Evolutionary conservation across 1,284 basidiomycete species (phyloP).

Genomic region (Nidula niveotomentosa): DNA sequence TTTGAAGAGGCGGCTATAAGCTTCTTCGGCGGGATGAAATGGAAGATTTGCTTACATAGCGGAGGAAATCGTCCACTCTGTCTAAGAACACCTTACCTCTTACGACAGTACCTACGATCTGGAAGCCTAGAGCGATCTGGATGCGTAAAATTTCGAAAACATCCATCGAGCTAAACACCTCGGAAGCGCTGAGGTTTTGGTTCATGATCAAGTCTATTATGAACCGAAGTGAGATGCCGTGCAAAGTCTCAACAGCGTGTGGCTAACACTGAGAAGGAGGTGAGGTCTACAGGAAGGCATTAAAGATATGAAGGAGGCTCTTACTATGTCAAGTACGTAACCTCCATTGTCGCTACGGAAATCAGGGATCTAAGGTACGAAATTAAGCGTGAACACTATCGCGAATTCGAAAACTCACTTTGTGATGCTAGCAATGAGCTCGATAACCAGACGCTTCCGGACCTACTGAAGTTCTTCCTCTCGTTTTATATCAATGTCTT

Average conservation of each 20-base stretch:
- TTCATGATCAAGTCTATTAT: constrained; percentile 37
- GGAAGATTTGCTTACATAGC: not conserved
- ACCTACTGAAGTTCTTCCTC: constrained; percentile 40
- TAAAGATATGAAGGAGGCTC: not conserved
- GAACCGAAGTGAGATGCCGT: not conserved
- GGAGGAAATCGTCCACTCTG: not conserved
- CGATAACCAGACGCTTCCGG: not conserved
- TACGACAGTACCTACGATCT: constrained; percentile 9
- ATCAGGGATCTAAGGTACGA: not conserved
- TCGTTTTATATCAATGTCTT: constrained; percentile 48
- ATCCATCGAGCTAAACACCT: constrained; percentile 41
- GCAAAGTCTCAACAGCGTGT: not conserved
- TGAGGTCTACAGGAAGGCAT: not conserved
- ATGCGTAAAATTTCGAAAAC: constrained; percentile 44
- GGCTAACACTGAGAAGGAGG: not conserved
- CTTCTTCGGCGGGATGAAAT: not conserved
- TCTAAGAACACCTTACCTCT: constrained; percentile 11
- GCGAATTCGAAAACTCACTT: too few relatives aligned
- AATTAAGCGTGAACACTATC: not conserved
- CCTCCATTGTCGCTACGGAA: not conserved
- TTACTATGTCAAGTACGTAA: not conserved
- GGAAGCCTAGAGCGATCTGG: constrained; percentile 27
- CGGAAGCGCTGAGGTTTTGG: constrained; percentile 32
- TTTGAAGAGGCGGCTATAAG: not conserved
- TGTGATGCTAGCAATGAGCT: too few relatives aligned